phyloP scores from a whole-genome alignment of 768 basidiomycete genomes.

The Boletus sp. region DNA sequence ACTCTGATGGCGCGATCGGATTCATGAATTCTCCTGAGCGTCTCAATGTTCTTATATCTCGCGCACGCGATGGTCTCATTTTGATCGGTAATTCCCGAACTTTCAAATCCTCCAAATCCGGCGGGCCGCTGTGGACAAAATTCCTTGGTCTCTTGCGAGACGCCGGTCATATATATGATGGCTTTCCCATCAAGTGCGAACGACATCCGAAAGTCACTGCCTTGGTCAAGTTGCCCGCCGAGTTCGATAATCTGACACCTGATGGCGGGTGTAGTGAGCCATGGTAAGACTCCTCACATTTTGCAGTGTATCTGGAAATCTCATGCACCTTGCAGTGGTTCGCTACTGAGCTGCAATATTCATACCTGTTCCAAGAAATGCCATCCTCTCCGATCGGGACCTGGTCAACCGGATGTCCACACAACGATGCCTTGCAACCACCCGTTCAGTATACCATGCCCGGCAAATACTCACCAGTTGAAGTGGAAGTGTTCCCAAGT shows the following conservation, averaged over 20 bases:
- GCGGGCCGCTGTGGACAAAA: conserved; percentile 48
- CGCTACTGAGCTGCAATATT: conserved; percentile 45
- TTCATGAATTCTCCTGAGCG: conserved; percentile 73
- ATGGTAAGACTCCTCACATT: conserved; percentile 43
- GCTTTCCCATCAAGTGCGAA: conserved; percentile 59
- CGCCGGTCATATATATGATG: conserved; percentile 51
- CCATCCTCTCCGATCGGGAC: conserved; percentile 54
- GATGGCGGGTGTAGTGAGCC: conserved; percentile 62
- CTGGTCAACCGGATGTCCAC: conserved; percentile 32
- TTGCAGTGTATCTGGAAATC: not conserved
- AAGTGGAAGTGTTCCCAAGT: conserved; percentile 44
- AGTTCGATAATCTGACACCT: conserved; percentile 53
- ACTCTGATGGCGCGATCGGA: conserved; percentile 54
- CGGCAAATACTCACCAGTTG: conserved; percentile 40
- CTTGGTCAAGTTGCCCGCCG: conserved; percentile 39
- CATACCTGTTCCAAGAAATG: conserved; percentile 62
- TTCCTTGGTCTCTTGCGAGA: conserved; percentile 46
- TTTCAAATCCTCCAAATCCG: conserved; percentile 52
- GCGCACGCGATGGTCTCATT: conserved; percentile 63
- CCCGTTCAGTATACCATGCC: conserved; percentile 39
- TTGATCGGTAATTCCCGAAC: conserved; percentile 65
- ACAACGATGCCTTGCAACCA: conserved; percentile 41
- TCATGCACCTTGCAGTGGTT: conserved; percentile 38
- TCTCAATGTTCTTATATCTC: conserved; percentile 68
- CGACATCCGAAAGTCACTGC: conserved; percentile 46